A percentile compares a stretch with the other conserved stretches of the same genome.
Conservation (phyloP, 78 protist genomes). For the Isochrysis galbana region DNA sequence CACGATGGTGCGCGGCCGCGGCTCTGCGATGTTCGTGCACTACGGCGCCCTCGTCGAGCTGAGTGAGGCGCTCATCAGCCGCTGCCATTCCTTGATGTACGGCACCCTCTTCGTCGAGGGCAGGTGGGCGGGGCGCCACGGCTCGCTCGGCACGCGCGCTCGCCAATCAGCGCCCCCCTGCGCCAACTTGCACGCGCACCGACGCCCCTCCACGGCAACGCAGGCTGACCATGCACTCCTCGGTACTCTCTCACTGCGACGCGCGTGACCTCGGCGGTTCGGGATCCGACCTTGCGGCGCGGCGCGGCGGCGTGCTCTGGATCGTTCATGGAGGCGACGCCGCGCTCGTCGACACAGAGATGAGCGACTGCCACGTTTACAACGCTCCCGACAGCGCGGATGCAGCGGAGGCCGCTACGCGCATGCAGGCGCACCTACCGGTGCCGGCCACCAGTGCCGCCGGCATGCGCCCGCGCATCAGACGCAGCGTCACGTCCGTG, state of each 20-base stretch:
- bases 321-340: not conserved
- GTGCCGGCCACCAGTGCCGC: too few relatives aligned
- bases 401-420: too few relatives aligned
- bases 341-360: not conserved
- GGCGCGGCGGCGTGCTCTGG: not conserved
- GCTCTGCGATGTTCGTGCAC: not conserved
- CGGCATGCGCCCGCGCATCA: too few relatives aligned
- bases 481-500: too few relatives aligned
- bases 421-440: too few relatives aligned
- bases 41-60: not conserved
- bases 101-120: not conserved
- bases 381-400: too few relatives aligned
- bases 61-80: not conserved
- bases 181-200: too few relatives aligned
- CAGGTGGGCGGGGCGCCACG: too few relatives aligned
- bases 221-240: not conserved
- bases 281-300: not conserved
- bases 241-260: not conserved
- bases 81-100: not conserved
- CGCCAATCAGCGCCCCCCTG: too few relatives aligned
- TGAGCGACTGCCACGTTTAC: not conserved
- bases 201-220: too few relatives aligned
- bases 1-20: not conserved
- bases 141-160: too few relatives aligned
- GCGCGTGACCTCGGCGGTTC: not conserved